phyloP scores from a whole-genome alignment of 2,329 filamentous ascomycete genomes.

The Exophiala dermatitidis region DNA sequence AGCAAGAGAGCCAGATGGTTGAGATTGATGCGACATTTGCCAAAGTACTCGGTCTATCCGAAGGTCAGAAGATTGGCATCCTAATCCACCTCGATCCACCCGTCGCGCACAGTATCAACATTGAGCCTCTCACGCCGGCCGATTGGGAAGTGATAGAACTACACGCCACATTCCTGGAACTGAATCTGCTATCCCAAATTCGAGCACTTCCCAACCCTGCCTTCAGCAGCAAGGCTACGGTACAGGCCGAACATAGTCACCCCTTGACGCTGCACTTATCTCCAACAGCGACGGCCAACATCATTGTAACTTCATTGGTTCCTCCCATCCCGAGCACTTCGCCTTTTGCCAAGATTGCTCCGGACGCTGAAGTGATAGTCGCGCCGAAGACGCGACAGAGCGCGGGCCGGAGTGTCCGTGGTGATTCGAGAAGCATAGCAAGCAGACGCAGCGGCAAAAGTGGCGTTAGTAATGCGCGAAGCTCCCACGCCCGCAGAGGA shows the following conservation, averaged over 20 bases:
- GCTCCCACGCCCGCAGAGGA: slow-evolving; percentile 57
- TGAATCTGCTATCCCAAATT: slow-evolving; percentile 89
- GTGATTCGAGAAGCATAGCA: slow-evolving; percentile 72
- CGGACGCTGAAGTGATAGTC: slow-evolving; percentile 93
- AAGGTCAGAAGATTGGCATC: slow-evolving; percentile 68
- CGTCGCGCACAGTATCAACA: slow-evolving; percentile 86
- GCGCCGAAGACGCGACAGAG: slow-evolving; percentile 83
- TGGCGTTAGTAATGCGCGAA: slow-evolving; percentile 59
- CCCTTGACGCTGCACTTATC: slow-evolving; percentile 87
- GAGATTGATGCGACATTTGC: slow-evolving; percentile 86
- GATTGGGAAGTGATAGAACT: slow-evolving; percentile 99
- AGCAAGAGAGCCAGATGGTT: slow-evolving; percentile 69
- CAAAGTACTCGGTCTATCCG: slow-evolving; percentile 64
- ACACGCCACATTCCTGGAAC: slow-evolving; percentile 88
- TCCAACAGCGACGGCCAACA: slow-evolving; percentile 89
- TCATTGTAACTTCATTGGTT: slow-evolving; percentile 74
- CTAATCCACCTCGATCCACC: slow-evolving; percentile 82
- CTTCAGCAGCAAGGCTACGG: slow-evolving; percentile 45
- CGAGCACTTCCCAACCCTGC: slow-evolving; percentile 83
- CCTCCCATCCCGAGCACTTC: slow-evolving; percentile 61
- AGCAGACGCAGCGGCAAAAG: slow-evolving; percentile 72
- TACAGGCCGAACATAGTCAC: slow-evolving; percentile 55
- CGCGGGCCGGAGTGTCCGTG: slow-evolving; percentile 52
- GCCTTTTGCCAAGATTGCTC: slow-evolving; percentile 84
- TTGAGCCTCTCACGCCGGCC: slow-evolving; percentile 87